Conservation (phyloP, 495 filamentous ascomycete genomes). For the Cercophora newfieldiana region DNA sequence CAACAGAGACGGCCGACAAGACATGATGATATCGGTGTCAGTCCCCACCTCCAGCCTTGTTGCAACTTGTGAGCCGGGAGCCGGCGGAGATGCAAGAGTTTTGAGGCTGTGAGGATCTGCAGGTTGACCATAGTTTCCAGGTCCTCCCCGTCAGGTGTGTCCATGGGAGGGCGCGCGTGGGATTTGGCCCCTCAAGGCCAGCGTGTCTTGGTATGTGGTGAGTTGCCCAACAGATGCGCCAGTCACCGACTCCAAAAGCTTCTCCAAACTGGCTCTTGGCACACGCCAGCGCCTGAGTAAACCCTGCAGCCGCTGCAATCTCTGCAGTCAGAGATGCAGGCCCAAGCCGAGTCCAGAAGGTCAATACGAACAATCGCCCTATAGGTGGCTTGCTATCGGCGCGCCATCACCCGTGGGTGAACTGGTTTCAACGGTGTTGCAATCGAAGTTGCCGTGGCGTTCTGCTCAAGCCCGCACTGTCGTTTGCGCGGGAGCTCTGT, state of each 20-base stretch:
- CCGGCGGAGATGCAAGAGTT: constrained; percentile 9
- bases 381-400: constrained; percentile 18
- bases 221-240: too few relatives aligned
- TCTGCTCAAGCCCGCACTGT: background rate
- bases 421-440: constrained; percentile 14
- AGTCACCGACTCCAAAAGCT: constrained; percentile 1
- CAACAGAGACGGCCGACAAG: background rate
- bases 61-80: background rate
- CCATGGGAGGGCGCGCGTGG: background rate
- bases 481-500: background rate
- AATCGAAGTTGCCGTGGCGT: background rate
- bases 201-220: too few relatives aligned
- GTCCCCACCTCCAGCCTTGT: too few relatives aligned
- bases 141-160: constrained; percentile 3
- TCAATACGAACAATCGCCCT: constrained; percentile 10
- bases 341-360: background rate
- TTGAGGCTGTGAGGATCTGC: constrained; percentile 13
- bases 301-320: constrained; percentile 5
- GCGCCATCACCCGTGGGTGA: background rate
- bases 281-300: background rate
- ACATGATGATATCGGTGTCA: background rate
- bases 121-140: constrained; percentile 3
- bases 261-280: background rate
- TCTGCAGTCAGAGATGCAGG: constrained; percentile 3
- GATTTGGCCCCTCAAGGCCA: background rate